Evolutionary conservation across 306 rosid species (phyloP).

Genomic region (Ormosia emarginata): DNA sequence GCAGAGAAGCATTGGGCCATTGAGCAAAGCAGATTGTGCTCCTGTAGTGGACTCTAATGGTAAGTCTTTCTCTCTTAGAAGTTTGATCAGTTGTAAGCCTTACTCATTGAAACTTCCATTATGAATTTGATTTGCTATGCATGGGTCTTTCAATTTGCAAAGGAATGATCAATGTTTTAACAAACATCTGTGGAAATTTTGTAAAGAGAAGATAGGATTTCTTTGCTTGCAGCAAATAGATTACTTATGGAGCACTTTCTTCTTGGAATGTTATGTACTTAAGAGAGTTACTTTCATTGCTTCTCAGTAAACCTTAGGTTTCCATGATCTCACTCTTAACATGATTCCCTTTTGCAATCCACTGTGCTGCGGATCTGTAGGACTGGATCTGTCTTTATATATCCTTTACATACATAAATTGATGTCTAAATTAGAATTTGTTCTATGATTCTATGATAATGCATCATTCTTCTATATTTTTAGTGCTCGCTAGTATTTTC

Average conservation of each 20-base stretch:
- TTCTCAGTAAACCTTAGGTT: not conserved
- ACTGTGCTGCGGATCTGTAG: not conserved
- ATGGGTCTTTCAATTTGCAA: not conserved
- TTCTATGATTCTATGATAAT: not conserved
- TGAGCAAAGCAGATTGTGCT: constrained; percentile 41
- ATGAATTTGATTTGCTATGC: not conserved
- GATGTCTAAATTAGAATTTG: not conserved
- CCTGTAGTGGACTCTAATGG: constrained; percentile 83
- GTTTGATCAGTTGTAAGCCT: not conserved
- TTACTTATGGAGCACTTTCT: not conserved
- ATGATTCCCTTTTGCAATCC: not conserved
- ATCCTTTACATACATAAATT: not conserved
- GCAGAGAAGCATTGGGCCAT: constrained; percentile 71
- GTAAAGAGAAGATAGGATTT: not conserved
- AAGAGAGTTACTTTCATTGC: not conserved
- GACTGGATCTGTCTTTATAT: not conserved
- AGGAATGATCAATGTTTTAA: not conserved
- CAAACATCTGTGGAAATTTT: not conserved
- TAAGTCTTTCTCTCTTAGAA: constrained; percentile 15
- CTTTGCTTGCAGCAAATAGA: not conserved
- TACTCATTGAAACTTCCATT: not conserved
- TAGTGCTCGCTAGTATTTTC: not conserved
- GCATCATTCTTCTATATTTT: not conserved
- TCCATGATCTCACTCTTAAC: not conserved
- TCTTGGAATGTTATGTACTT: not conserved